phyloP scores from a whole-genome alignment of 2,329 filamentous ascomycete genomes.

The Aschersonia sp. region DNA sequence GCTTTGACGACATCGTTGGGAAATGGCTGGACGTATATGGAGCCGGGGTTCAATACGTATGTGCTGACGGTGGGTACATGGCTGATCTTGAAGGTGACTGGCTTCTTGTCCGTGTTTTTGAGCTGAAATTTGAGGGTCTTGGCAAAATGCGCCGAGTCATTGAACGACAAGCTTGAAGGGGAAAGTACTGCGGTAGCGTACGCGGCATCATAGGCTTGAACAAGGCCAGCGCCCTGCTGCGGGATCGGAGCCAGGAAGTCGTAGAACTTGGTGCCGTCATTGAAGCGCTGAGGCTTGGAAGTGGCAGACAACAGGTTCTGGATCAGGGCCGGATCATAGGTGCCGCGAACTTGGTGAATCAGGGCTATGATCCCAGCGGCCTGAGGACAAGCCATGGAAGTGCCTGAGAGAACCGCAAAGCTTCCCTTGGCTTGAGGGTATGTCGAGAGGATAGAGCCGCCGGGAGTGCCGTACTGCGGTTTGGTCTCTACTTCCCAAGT shows the following conservation, averaged over 20 bases:
- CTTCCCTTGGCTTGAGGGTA: constrained; percentile 29
- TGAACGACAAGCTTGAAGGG: constrained; percentile 45
- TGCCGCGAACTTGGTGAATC: constrained; percentile 35
- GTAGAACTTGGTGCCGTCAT: constrained; percentile 22
- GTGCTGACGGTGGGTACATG: constrained; percentile 35
- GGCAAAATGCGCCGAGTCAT: constrained; percentile 45
- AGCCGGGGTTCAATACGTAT: constrained; percentile 28
- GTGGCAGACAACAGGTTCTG: constrained; percentile 34
- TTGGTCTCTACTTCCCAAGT: constrained; percentile 43
- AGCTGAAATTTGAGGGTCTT: constrained; percentile 36
- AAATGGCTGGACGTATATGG: constrained; percentile 24
- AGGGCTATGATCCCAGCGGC: constrained; percentile 40
- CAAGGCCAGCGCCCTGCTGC: constrained; percentile 46
- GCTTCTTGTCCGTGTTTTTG: constrained; percentile 33
- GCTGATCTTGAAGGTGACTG: constrained; percentile 36
- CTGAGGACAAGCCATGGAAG: constrained; percentile 46
- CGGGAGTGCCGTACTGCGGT: constrained; percentile 40
- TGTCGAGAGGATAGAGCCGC: constrained; percentile 44
- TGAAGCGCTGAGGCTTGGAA: constrained; percentile 33
- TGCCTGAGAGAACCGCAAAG: constrained; percentile 40
- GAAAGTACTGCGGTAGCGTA: constrained; percentile 37
- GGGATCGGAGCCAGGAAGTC: constrained; percentile 35
- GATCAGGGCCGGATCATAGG: constrained; percentile 31
- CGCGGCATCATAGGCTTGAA: constrained; percentile 46
- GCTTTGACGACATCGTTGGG: constrained; percentile 28